Conservation (phyloP, 495 filamentous ascomycete genomes). For the Astrocystis sublimbata region DNA sequence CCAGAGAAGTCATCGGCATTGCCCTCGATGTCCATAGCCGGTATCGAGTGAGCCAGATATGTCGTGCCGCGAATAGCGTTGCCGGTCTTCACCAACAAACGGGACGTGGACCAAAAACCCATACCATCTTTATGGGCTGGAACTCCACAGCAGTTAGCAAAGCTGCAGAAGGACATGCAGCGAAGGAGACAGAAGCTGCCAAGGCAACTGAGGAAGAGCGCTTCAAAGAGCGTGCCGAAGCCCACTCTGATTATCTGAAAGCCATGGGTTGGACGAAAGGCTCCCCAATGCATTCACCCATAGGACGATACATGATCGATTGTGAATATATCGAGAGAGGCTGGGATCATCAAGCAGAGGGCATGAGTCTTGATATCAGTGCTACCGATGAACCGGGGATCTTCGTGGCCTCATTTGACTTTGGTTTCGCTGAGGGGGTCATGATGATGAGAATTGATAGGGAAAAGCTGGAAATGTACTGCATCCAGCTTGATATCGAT, state of each 20-base stretch:
- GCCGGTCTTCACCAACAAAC: conserved; percentile 16
- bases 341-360: conserved; percentile 14
- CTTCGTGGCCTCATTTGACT: conserved; percentile 22
- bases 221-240: conserved; percentile 13
- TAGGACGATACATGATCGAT: conserved; percentile 27
- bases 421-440: conserved; percentile 23
- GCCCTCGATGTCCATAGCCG: conserved; percentile 10
- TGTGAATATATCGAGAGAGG: conserved; percentile 21
- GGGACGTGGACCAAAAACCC: not conserved
- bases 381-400: conserved; percentile 10
- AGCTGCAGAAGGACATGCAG: conserved; percentile 5
- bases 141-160: conserved; percentile 7
- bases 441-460: conserved; percentile 22
- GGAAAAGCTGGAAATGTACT: conserved; percentile 16
- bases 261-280: conserved; percentile 5
- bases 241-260: conserved; percentile 16
- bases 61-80: conserved; percentile 12
- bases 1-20: conserved; percentile 19
- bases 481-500: conserved; percentile 15
- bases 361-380: conserved; percentile 21
- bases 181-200: conserved; percentile 10
- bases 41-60: not conserved
- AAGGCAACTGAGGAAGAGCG: conserved; percentile 17
- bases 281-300: conserved; percentile 13
- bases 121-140: conserved; percentile 23